phyloP scores from a whole-genome alignment of 371 early-diverging fungal genomes.

The Aphelidium insulamus region DNA sequence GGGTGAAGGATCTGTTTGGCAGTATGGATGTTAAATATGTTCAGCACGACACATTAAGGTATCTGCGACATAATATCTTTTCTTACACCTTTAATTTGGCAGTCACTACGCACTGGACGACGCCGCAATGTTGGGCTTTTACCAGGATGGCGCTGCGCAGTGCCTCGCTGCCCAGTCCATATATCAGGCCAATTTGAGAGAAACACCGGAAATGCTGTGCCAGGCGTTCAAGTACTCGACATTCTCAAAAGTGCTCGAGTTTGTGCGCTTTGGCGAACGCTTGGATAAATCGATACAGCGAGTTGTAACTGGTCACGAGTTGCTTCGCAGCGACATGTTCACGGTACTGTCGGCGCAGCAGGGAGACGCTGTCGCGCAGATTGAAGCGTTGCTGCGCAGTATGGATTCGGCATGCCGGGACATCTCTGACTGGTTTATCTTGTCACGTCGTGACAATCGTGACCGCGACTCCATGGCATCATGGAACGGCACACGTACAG shows the following conservation, averaged over 20 bases:
- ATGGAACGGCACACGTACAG: too few relatives aligned
- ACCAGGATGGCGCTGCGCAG: slow-evolving; percentile 21
- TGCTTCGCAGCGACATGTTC: slow-evolving; percentile 34
- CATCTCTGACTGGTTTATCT: too few relatives aligned
- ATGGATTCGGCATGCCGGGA: too few relatives aligned
- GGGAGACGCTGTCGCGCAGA: too few relatives aligned
- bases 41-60: slow-evolving; percentile 65
- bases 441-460: too few relatives aligned
- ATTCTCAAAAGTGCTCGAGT: slow-evolving; percentile 74
- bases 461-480: too few relatives aligned
- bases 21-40: slow-evolving; percentile 72
- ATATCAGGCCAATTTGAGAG: slow-evolving; percentile 43
- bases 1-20: slow-evolving; percentile 34
- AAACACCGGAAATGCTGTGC: slow-evolving; percentile 69
- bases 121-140: slow-evolving; percentile 26
- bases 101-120: slow-evolving; percentile 44
- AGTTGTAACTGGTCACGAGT: slow-evolving; percentile 24
- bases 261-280: slow-evolving; percentile 49
- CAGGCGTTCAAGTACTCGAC: slow-evolving; percentile 62
- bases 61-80: slow-evolving; percentile 5
- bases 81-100: background rate
- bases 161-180: slow-evolving; percentile 32
- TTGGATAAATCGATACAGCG: slow-evolving; percentile 49
- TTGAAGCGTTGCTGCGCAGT: too few relatives aligned
- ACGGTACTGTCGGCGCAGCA: too few relatives aligned